Base-by-base conservation (phyloP, 2,329 filamentous ascomycete genomes). In the Coniochaeta ligniaria region DNA sequence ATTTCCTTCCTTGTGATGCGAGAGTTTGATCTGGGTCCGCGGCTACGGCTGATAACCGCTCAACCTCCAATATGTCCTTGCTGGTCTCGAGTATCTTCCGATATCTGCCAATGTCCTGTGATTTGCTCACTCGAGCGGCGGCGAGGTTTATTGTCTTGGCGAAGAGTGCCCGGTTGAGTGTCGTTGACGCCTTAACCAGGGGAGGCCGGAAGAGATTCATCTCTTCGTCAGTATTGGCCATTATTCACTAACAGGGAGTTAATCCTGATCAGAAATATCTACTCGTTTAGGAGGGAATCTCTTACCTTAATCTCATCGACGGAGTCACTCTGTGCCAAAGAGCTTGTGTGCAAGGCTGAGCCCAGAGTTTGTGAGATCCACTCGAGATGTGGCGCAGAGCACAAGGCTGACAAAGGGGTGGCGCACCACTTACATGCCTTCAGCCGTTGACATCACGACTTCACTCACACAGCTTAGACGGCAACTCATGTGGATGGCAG, bases 91-190 rank as follows among this genome's bases (percentile, higher is more conserved):
- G 78, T 50, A 83, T 79, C 67, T 85, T 85, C 64, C 90, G 84
- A 71, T 90, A 87, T 64, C 80, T 83, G 26, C 88, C 83, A 60
- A 98, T 92, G 67, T 92, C 84, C 66, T 85, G 89, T 63, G 83
- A 83, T 70, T 95, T 89, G 65, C 85, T 83, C 52, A 98, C 80
- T 41, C 89, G 84, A 7, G 92, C 94, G 2, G 92, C 93, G 9
- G 92, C 84, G 26, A 94, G 79, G 26, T 88, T 86, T 60, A 96
- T 77, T 1, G 82, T 90, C 72, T 88, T 91, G 59, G 84, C 80
- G 78, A 98, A 98, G 64, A 96, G 87, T 17, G 88, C 82, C 66
- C 91, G 87, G 76, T 99, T 93, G 64, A 99, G 85, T 57, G 84
- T 83, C 70, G 87, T 87, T 78, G 91, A 90, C 62, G 88, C 87